Evolutionary conservation across 371 early-diverging fungal genomes (phyloP), one percentile per base, ranked within the genome.

Genomic region (Apophysomyces elegans): DNA sequence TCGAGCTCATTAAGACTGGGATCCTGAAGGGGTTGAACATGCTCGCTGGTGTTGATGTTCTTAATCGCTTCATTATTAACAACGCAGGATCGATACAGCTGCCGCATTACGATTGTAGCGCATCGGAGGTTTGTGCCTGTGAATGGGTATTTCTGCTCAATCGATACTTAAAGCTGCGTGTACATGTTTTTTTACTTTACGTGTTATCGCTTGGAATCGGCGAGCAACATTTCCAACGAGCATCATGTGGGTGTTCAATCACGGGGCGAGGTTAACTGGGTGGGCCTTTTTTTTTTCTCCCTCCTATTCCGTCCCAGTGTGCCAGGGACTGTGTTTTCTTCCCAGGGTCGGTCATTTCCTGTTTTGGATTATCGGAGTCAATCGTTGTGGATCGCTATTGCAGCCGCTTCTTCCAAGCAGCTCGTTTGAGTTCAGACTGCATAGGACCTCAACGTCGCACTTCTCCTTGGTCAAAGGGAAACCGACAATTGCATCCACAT

Each of bases 1-100:
- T 99, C 99, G 38, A 68, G 62, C n/a, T 77, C 77, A 58, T 67
- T 80, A 8, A 71, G 61, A 36, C 69, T 26, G 21, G 35, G 5
- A 50, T 50, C 54, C 5, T 16, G 8, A 21, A 21, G 21, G 5
- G 54, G 41, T 13, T 13, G 41, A 41, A 1, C 13, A 13, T 11
- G 41, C 13, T 41, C 21, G 54, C 9, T 26, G 21, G 9, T 21
- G 21, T 26, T 21, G 4, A 18, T 26, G 4, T n/a, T 50, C 54
- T 50, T 50, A 13, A 41, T 13, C 11, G 21, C 54, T 50, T 50
- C 18, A 11, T 50, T 21, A 26, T 26, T 9, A 21, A 7, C 2
- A 6, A 21, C 21, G 21, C 21, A 26, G 54, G 18, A 21, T 2
- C 21, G n/a, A 21, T 50, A 35, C 18, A 50, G 21, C 21, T 50